Evolutionary conservation across 1,284 basidiomycete genomes (phyloP).

Genomic region (Golubevia pallescens): DNA sequence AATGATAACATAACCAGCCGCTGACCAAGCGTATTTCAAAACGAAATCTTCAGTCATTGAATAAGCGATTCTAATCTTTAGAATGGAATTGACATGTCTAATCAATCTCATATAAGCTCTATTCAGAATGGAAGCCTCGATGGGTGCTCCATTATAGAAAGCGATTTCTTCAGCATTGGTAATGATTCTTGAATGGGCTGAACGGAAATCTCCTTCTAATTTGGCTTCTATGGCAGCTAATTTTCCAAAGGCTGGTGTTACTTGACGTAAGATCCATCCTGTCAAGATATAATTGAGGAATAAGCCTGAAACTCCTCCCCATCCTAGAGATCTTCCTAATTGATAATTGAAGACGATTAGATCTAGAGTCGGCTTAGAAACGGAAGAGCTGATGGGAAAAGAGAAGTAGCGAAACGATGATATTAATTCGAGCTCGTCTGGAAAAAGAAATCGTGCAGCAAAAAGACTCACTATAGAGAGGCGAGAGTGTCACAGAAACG

Average conservation of each 20-base stretch:
- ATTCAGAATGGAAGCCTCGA: constrained; percentile 83
- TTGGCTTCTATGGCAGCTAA: constrained; percentile 87
- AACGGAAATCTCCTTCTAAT: constrained; percentile 83
- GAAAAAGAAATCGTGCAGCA: constrained; percentile 21
- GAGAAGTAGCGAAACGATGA: too few species aligned
- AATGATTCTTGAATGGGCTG: constrained; percentile 84
- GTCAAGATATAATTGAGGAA: constrained; percentile 86
- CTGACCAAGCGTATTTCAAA: constrained; percentile 63
- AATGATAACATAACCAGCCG: constrained; percentile 61
- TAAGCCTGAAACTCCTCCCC: constrained; percentile 75
- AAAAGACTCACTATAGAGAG: constrained; percentile 79
- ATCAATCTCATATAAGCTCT: constrained; percentile 81
- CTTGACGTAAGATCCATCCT: constrained; percentile 77
- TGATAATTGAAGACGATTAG: constrained; percentile 92
- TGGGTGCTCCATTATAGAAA: constrained; percentile 87
- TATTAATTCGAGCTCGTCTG: too few species aligned
- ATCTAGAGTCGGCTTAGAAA: constrained; percentile 83
- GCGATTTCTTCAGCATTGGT: constrained; percentile 93
- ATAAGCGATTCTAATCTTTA: constrained; percentile 72
- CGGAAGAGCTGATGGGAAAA: constrained; percentile 4
- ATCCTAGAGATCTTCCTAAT: constrained; percentile 82
- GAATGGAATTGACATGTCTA: constrained; percentile 87
- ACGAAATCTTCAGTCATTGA: constrained; percentile 63
- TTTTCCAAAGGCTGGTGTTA: constrained; percentile 91
- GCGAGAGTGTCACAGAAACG: constrained; percentile 87